Base-by-base conservation (phyloP, 1,139 yeast species). In the Saccharomyces pastorianus region DNA sequence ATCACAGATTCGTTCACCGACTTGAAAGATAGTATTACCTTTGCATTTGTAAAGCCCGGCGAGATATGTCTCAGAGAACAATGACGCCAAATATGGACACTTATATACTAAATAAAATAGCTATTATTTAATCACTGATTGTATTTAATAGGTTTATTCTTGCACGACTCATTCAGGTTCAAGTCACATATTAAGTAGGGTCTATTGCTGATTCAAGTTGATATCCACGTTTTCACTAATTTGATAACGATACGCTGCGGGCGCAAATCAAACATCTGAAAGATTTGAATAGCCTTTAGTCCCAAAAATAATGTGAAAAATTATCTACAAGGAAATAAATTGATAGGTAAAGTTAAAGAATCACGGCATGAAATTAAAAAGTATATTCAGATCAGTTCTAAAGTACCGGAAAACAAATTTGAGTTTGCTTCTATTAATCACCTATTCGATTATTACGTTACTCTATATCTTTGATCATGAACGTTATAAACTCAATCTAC, bases 351-450 rank as follows among this genome's bases (percentile, higher is more conserved):
- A 5, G 13, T 17, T 13, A 14, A 23, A 48, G 5, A 32, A 32
- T 20, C n/a, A 29, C 38, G 14, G 25, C 17, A 47, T 51, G 51
- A 27, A 27, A 23, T 47, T 53, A 38, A 46, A 51, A 42, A 52
- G 38, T 34, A 49, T 53, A 23, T 48, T 55, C 51, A 55, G 59
- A 49, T 60, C 67, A 25, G 52, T 59, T 7, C 61, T 65, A 46
- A 58, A 64, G 51, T 65, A 65, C 50, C 53, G 70, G 47, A 66
- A 66, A 56, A 66, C 70, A 2, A 64, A 62, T 34, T 61, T 64
- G 5, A 66, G 67, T 55, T n/a, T 65, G 5, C 34, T 63, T n/a
- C 48, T 67, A 32, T 48, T 60, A 8, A n/a, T 60, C 14, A 59
- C 68, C 3, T 63, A 62, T 47, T 32, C 54, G 0, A n/a, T 55